Conservation (phyloP, 768 basidiomycete genomes). For the Collybia sp. region DNA sequence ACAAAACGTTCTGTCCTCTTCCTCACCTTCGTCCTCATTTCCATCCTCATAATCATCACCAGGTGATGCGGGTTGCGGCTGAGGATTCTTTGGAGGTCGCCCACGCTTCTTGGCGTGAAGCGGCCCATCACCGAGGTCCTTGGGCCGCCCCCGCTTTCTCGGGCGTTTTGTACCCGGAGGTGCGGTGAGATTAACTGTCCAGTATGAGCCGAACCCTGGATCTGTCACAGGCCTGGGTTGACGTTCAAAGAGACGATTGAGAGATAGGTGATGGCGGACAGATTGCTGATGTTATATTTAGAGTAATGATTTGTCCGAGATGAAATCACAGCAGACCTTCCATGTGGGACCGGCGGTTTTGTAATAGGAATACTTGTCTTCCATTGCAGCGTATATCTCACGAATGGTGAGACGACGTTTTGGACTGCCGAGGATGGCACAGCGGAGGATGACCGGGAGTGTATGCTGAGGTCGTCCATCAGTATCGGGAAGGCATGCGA, state of each 20-base stretch:
- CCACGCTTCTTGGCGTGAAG: constrained; percentile 32
- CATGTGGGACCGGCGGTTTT: constrained; percentile 77
- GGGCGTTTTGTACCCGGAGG: constrained; percentile 85
- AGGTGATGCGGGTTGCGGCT: constrained; percentile 6
- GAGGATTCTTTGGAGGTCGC: constrained; percentile 27
- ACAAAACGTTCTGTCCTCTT: no score
- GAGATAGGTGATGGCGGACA: constrained; percentile 77
- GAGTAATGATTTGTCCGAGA: constrained; percentile 5
- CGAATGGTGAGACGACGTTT: constrained; percentile 75
- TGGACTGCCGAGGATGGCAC: constrained; percentile 76
- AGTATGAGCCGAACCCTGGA: constrained; percentile 85
- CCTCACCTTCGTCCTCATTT: constrained; percentile 10
- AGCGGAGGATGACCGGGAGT: constrained; percentile 79
- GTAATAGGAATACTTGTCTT: constrained; percentile 80
- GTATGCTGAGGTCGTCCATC: constrained; percentile 79
- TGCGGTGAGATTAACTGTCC: constrained; percentile 85
- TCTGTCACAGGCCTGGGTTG: constrained; percentile 80
- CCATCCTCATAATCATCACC: constrained; percentile 17
- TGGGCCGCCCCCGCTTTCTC: constrained; percentile 68
- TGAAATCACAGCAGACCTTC: constrained; percentile 51
- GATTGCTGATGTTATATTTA: constrained; percentile 58
- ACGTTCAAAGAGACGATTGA: constrained; percentile 79
- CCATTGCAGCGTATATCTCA: constrained; percentile 85
- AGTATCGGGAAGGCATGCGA: constrained; percentile 76
- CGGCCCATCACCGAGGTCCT: constrained; percentile 33